Evolutionary conservation across 2,329 filamentous ascomycete species (phyloP).

Genomic region (Microsporum audouinii): DNA sequence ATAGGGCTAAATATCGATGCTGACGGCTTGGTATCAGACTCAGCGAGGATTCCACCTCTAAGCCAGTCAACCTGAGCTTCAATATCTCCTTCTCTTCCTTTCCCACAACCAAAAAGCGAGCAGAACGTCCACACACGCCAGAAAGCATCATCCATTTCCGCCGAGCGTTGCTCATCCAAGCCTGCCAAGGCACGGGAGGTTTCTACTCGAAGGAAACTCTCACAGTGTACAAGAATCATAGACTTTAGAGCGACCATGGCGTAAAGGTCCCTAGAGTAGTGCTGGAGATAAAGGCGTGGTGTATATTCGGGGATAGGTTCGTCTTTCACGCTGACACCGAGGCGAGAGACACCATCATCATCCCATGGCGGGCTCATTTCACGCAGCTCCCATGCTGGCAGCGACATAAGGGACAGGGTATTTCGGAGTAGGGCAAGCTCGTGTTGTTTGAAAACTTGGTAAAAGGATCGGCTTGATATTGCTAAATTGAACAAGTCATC

Average conservation of each 20-base stretch:
- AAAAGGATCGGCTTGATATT: conserved; percentile 45
- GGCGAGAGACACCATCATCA: conserved; percentile 26
- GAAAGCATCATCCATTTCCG: conserved; percentile 49
- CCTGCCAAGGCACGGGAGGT: conserved; percentile 45
- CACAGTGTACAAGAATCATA: conserved; percentile 45
- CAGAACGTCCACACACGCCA: conserved; percentile 59
- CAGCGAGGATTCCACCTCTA: conserved; percentile 44
- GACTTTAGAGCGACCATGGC: conserved; percentile 45
- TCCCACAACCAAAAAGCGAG: conserved; percentile 49
- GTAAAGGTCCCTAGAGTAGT: conserved; percentile 42
- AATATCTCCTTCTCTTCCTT: conserved; percentile 48
- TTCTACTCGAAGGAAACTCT: conserved; percentile 45
- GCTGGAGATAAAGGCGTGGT: conserved; percentile 40
- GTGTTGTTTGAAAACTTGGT: conserved; percentile 46
- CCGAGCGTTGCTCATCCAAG: conserved; percentile 34
- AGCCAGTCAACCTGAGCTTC: conserved; percentile 53
- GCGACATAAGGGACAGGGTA: conserved; percentile 43
- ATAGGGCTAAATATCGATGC: conserved; percentile 31
- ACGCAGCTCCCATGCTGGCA: conserved; percentile 49
- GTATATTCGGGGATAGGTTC: conserved; percentile 43
- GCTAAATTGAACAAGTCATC: conserved; percentile 47
- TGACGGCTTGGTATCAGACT: conserved; percentile 35
- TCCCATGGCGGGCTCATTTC: conserved; percentile 46
- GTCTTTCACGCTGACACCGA: conserved; percentile 32
- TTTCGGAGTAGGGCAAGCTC: conserved; percentile 44